These are phyloP conservation scores for Pythium scleroteichum DNA, from an alignment of 352 stramenopile species.

Conservation along the genomic window DNA sequence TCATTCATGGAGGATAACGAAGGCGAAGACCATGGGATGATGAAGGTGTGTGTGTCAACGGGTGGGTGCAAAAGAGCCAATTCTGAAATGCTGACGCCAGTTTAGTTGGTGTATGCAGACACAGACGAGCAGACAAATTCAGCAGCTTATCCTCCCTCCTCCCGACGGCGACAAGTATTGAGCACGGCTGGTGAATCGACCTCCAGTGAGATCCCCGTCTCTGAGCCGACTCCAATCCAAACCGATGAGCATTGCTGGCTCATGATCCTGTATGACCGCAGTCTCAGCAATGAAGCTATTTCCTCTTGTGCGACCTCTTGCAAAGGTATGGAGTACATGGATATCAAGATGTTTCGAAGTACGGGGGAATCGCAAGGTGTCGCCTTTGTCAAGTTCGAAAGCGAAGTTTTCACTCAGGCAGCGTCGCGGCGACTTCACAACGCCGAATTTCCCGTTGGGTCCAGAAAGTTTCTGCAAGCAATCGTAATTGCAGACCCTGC, in stretches of 20 bases:
- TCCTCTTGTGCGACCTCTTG: conserved; percentile 60
- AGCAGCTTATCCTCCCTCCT: neutral
- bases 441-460: conserved; percentile 49
- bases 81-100: neutral
- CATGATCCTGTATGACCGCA: conserved; percentile 67
- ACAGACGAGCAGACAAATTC: conserved; percentile 2
- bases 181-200: conserved; percentile 24
- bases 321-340: conserved; percentile 76
- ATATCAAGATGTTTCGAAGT: conserved; percentile 75
- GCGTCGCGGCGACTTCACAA: conserved; percentile 62
- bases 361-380: conserved; percentile 66
- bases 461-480: conserved; percentile 58
- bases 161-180: neutral
- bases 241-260: conserved; percentile 48
- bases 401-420: conserved; percentile 40
- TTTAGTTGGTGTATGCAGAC: conserved; percentile 21
- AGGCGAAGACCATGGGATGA: conserved; percentile 14
- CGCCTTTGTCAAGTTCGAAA: conserved; percentile 77
- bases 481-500: conserved; percentile 71
- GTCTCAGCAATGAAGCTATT: conserved; percentile 59
- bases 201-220: conserved; percentile 12
- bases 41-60: conserved; percentile 12
- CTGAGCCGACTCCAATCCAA: neutral
- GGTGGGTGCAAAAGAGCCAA: too few species aligned
- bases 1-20: conserved; percentile 36